Conservation (phyloP, 2,329 filamentous ascomycete species). For the Gaeumannomyces sp. region DNA sequence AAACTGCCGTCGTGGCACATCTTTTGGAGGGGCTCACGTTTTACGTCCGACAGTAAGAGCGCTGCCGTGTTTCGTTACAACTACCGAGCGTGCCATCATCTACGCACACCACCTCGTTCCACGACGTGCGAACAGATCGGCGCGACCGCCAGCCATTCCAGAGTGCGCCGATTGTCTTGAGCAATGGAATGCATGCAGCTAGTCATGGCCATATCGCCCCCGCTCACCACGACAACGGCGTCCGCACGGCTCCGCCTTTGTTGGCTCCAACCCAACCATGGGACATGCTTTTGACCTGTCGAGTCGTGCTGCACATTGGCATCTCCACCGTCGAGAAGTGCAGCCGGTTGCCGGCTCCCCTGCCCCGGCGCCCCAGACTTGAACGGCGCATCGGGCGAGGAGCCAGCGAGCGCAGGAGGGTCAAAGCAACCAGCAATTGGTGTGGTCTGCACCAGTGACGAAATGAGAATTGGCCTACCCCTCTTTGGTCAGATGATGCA, state of each 20-base stretch:
- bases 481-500: constrained; percentile 5
- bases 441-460: not conserved
- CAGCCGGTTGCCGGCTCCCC: not conserved
- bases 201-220: not conserved
- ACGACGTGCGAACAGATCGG: not conserved
- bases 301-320: not conserved
- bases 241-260: not conserved
- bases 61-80: not conserved
- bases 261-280: not conserved
- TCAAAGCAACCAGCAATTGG: not conserved
- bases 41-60: not conserved
- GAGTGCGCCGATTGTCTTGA: not conserved
- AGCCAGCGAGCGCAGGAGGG: not conserved
- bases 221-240: not conserved
- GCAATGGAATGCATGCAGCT: not conserved
- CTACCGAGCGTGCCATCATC: not conserved
- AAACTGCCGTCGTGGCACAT: no score
- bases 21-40: not conserved
- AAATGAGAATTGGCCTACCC: constrained; percentile 4
- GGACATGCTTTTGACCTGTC: not conserved
- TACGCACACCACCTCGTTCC: not conserved
- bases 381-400: not conserved
- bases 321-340: not conserved
- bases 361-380: not conserved
- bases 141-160: not conserved